Evolutionary conservation across 192 early-diverging fungal genomes (phyloP), one percentile per base, ranked within the genome.

Genomic region (Chytriomyces hyalinus): DNA sequence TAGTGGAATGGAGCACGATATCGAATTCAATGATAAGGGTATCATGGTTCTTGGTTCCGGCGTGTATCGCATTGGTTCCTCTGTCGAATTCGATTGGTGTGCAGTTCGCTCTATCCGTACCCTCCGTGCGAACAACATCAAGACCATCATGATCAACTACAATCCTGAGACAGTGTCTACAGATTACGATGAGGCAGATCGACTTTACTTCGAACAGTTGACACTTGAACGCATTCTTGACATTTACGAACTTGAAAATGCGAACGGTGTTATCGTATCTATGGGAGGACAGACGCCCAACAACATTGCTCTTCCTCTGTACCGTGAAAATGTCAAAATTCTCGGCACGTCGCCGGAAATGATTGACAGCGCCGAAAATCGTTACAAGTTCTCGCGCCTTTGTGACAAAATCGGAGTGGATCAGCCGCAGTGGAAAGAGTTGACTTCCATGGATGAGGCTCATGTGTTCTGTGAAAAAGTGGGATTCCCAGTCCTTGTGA

Each of bases 11-110:
- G 92, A 94, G 84, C 92, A 97, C 85, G 97, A 99, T 82, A 84
- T 99, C 51, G 73, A 81, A 2, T 99, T 97, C 84, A 91, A 93
- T 65, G 97, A 99, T 81, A 89, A 94, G 80, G 97, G 97, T 61
- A 88, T 94, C 22, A 98, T 98, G 94, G 97, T 99, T 47, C 86
- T 99, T 22, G 97, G 97, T 28, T 94, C 92, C 6, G 97, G 97
- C 67, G 97, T 99, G 0, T 99, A 99, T 88, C 93, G 97, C 75
- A 99, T 99, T 66, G 97, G 97, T 45, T 93, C 91, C 11, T 97
- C 94, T 73, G 96, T 98, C n/a, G 96, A 99, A 84, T 98, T 98
- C 81, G 96, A 99, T 80, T 98, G 97, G 97, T 99, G 97, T 77
- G 97, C 94, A 36, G 97, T 99, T 48, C 91, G 94, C 49, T 94